Evolutionary conservation across 352 stramenopile species (phyloP), one percentile per base, ranked within the genome.

Genomic region (Pythium brassicae): DNA sequence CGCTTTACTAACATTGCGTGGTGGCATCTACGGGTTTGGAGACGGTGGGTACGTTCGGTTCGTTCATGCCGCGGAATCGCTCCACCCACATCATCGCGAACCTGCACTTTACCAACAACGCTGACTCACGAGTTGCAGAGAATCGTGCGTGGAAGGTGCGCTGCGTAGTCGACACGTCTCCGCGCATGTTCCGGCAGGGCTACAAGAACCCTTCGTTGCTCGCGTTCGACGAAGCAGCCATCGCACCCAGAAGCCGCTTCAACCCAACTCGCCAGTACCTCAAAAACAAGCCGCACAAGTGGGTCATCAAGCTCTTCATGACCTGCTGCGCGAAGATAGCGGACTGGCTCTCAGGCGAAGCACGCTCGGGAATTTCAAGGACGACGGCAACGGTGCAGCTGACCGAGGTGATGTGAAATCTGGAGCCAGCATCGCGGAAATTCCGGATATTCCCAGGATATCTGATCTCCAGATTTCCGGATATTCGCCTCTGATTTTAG

Each of bases 41-140:
- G 14, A 37, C 52, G 6, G 22, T n/a, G 9, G 23, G 52, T 1
- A 57, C 52, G 2, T 50, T 57, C 17, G 52, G 52, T 8, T 15
- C 35, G 23, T 49, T 35, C 23, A 40, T n/a, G n/a, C n/a, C 40
- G 25, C 20, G 23, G 9, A 50, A 57, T 34, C 52, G 26, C 4
- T 57, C 43, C 20, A 23, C 26, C 11, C 39, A 50, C 23, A 34
- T 40, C 8, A 50, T 57, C 39, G 11, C 29, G 29, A 49, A 50
- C 26, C 40, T 57, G 22, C 52, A 57, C 40, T 53, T 60, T 29
- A 60, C 32, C 2, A 11, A 60, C 29, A 53, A 49, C 54, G 26
- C 5, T 19, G 25, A 11, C 1, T 17, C 27, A 3, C 4, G 44
- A 22, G 26, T 44, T 2, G 7, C 6, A 10, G 25, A 4, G 1